A percentile compares a stretch with the other conserved stretches of the same genome.
Conservation (phyloP, 108 stramenopile genomes). For the Discostella stelligeroides region DNA sequence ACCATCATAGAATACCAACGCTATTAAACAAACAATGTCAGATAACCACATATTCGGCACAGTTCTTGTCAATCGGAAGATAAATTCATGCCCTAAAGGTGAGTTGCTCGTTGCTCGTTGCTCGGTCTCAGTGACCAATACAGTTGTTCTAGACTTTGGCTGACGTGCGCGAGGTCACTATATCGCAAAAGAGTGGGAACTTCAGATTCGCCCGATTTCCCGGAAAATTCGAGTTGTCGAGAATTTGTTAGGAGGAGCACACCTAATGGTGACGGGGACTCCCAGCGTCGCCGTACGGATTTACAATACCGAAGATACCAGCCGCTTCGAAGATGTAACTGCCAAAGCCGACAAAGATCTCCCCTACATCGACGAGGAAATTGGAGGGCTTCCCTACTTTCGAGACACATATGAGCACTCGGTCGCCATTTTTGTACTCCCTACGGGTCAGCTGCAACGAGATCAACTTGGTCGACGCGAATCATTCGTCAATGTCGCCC, state of each 20-base stretch:
- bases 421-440: constrained; percentile 51
- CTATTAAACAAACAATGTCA: not conserved
- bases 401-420: constrained; percentile 55
- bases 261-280: constrained; percentile 57
- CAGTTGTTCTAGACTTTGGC: not conserved
- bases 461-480: constrained; percentile 53
- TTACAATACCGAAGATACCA: constrained; percentile 39
- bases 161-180: not conserved
- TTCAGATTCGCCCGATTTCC: constrained; percentile 44
- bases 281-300: constrained; percentile 48
- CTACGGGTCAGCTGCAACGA: constrained; percentile 28
- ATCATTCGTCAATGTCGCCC: constrained; percentile 56
- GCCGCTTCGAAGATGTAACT: constrained; percentile 22
- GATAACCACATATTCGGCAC: constrained; percentile 34
- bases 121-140: constrained; percentile 1
- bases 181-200: constrained; percentile 50
- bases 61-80: constrained; percentile 42
- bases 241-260: constrained; percentile 51
- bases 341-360: not conserved
- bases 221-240: constrained; percentile 61
- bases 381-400: constrained; percentile 47
- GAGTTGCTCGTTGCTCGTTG: too few species aligned
- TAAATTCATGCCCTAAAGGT: constrained; percentile 49
- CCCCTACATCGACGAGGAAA: constrained; percentile 1
- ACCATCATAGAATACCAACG: not conserved